These are phyloP conservation scores for Candida coleopterorum DNA, from an alignment of 805 yeast species.

Conservation along the genomic window DNA sequence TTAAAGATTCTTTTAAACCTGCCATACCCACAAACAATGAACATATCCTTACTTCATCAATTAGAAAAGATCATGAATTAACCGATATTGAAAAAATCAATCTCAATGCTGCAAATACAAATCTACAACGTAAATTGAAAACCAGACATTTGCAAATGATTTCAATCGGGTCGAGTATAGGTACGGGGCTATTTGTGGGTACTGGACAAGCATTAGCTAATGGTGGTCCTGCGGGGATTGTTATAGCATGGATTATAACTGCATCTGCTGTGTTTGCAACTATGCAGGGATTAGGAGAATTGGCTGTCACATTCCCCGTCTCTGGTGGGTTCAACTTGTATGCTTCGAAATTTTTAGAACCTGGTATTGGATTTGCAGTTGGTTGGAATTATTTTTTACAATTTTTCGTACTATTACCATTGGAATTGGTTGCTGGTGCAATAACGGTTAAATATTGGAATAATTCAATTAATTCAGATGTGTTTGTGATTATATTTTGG, in stretches of 20 bases:
- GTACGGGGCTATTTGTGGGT: slow-evolving; percentile 66
- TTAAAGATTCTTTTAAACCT: slow-evolving; percentile 33
- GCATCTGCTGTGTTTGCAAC: slow-evolving; percentile 55
- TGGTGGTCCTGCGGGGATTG: slow-evolving; percentile 62
- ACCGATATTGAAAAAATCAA: slow-evolving; percentile 27
- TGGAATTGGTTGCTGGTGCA: slow-evolving; percentile 54
- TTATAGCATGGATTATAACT: slow-evolving; percentile 52
- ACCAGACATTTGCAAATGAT: slow-evolving; percentile 62
- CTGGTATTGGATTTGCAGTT: slow-evolving; percentile 51
- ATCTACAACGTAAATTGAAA: slow-evolving; percentile 51
- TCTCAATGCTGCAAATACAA: slow-evolving; percentile 45
- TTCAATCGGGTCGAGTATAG: slow-evolving; percentile 65
- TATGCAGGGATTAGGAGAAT: slow-evolving; percentile 58
- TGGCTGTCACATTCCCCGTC: slow-evolving; percentile 57
- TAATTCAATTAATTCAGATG: slow-evolving; percentile 46
- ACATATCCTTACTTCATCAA: slow-evolving; percentile 13
- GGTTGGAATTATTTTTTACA: slow-evolving; percentile 30
- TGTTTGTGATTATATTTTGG: slow-evolving; percentile 54
- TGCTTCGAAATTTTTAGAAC: slow-evolving; percentile 55
- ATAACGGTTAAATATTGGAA: slow-evolving; percentile 56
- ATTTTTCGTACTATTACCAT: slow-evolving; percentile 42
- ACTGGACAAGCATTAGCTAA: slow-evolving; percentile 53
- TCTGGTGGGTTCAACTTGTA: slow-evolving; percentile 64
- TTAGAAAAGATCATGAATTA: slow-evolving; percentile 12
- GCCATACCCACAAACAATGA: slow-evolving; percentile 17